Conservation (phyloP, 371 early-diverging fungal genomes). For the Rhizopus delemar region DNA sequence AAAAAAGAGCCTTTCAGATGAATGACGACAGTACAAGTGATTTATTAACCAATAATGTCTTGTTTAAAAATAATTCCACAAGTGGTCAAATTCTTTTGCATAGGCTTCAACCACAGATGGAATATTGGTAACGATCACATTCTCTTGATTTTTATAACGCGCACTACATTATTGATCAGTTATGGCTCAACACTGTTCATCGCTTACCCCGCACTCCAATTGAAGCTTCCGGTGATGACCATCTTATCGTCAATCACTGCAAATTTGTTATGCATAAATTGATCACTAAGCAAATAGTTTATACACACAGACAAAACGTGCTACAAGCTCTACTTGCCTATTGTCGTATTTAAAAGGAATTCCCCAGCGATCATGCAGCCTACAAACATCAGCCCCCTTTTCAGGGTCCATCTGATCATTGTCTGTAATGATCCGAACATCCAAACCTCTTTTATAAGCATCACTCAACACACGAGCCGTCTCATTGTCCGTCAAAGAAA, state of each 20-base stretch:
- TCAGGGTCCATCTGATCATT: conserved; percentile 57
- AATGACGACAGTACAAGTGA: background rate
- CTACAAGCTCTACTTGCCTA: conserved; percentile 14
- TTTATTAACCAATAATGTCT: too few species aligned
- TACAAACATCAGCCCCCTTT: conserved; percentile 54
- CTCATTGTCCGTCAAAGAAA: conserved; percentile 60
- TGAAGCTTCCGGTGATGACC: conserved; percentile 52
- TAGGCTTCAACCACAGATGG: conserved; percentile 48
- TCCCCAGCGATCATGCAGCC: conserved; percentile 44
- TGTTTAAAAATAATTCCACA: conserved; percentile 54
- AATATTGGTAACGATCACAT: conserved; percentile 61
- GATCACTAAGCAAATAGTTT: conserved; percentile 22
- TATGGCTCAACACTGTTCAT: background rate
- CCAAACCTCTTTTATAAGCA: conserved; percentile 58
- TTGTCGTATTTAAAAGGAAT: conserved; percentile 51
- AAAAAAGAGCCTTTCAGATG: background rate
- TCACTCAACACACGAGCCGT: conserved; percentile 51
- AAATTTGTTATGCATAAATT: conserved; percentile 72
- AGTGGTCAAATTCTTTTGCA: conserved; percentile 54
- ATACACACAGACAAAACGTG: background rate
- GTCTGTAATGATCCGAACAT: conserved; percentile 61
- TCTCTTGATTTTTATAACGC: conserved; percentile 61
- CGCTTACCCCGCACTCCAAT: conserved; percentile 52
- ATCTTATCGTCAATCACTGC: conserved; percentile 57
- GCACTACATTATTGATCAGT: conserved; percentile 40